These are phyloP conservation scores for Heritiera littoralis DNA, from an alignment of 345 rosid species.

Conservation along the genomic window DNA sequence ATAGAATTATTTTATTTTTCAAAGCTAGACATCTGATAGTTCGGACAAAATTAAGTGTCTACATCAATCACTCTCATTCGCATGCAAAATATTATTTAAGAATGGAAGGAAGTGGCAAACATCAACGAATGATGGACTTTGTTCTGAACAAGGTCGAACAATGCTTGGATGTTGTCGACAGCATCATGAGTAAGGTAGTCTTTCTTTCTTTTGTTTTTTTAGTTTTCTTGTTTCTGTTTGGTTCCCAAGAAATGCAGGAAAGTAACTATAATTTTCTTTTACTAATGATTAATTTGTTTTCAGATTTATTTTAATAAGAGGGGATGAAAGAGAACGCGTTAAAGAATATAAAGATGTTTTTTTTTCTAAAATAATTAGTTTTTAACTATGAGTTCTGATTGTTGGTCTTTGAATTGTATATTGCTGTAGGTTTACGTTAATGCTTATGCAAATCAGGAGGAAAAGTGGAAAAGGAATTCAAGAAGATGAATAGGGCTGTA, in stretches of 20 bases:
- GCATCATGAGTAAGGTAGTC: slow-evolving; percentile 94
- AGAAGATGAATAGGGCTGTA: no score
- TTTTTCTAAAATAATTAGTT: not conserved
- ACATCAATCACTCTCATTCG: no score
- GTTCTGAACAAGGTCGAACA: slow-evolving; percentile 98
- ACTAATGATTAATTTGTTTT: not conserved
- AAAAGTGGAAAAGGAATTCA: slow-evolving; percentile 97
- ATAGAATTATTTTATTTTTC: no score
- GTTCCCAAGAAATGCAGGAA: slow-evolving; percentile 9
- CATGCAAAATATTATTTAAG: no score
- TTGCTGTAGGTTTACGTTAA: slow-evolving; percentile 84
- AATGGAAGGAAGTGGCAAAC: slow-evolving; percentile 98
- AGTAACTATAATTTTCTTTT: not conserved
- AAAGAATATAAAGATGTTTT: not conserved
- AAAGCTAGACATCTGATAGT: no score
- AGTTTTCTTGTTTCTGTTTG: not conserved
- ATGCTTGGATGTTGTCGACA: slow-evolving; percentile 94
- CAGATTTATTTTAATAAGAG: no score
- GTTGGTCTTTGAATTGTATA: slow-evolving; percentile 17
- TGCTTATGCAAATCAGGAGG: slow-evolving; percentile 92
- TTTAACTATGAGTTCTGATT: not conserved
- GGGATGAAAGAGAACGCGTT: not conserved
- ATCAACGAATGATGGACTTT: slow-evolving; percentile 98
- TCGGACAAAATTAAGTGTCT: no score
- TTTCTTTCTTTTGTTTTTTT: not conserved